phyloP scores from a whole-genome alignment of 257 asterid genomes.

The Echites panduratus region DNA sequence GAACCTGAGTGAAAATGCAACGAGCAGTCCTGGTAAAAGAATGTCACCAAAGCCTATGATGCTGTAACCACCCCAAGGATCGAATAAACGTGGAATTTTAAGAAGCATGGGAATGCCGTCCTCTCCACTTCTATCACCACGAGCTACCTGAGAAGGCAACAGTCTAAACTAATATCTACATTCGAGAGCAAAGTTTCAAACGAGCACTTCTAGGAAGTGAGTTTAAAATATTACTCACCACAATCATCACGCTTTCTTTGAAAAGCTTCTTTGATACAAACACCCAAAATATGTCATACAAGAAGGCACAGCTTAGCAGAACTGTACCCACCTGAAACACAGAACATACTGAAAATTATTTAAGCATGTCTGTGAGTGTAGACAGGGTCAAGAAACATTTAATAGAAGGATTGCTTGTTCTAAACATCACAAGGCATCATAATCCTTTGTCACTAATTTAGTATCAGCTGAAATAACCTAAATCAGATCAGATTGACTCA shows the following conservation, averaged over 20 bases:
- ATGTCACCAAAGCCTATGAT: conserved; percentile 91
- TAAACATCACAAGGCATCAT: background rate
- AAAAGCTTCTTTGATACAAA: conserved; percentile 69
- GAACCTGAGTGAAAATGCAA: conserved; percentile 81
- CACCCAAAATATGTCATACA: conserved; percentile 95
- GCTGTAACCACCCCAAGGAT: conserved; percentile 98
- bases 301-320: conserved; percentile 77
- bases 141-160: conserved; percentile 61
- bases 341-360: background rate
- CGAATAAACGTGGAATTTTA: conserved; percentile 80
- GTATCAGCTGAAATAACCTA: background rate
- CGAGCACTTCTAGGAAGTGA: background rate
- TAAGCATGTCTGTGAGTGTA: background rate
- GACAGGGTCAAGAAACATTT: background rate
- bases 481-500: background rate
- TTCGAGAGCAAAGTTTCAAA: conserved; percentile 7
- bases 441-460: background rate
- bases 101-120: conserved; percentile 89
- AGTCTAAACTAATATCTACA: conserved; percentile 11
- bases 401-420: background rate
- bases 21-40: conserved; percentile 73
- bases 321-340: conserved; percentile 74
- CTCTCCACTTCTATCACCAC: conserved; percentile 86
- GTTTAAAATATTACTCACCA: conserved; percentile 45
- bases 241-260: conserved; percentile 93